phyloP scores from a whole-genome alignment of 2,329 filamentous ascomycete species.

The Nigrograna mackinnonii region DNA sequence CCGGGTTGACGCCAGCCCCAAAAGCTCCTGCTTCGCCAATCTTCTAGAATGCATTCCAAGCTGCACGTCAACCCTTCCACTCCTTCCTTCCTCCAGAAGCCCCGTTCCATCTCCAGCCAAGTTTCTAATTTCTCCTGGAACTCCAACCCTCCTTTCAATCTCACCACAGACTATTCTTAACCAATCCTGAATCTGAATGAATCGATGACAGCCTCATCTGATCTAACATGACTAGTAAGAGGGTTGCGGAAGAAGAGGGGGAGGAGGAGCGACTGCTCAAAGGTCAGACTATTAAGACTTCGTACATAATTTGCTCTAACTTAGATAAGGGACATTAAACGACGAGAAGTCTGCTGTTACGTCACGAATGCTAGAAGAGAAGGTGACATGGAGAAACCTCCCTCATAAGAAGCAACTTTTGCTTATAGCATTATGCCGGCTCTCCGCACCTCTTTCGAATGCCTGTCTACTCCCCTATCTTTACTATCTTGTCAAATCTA shows the following conservation, averaged over 20 bases:
- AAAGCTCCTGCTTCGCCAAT: constrained; percentile 8
- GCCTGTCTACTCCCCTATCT: constrained; percentile 68
- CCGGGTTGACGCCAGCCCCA: constrained; percentile 11
- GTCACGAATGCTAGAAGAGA: constrained; percentile 33
- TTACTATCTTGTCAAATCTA: constrained; percentile 82
- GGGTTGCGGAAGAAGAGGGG: constrained; percentile 11
- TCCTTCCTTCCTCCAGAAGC: not conserved
- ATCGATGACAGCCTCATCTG: constrained; percentile 5
- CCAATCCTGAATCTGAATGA: not conserved
- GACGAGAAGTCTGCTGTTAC: constrained; percentile 8
- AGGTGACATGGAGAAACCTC: constrained; percentile 70
- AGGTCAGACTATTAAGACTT: constrained; percentile 7
- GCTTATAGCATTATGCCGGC: constrained; percentile 74
- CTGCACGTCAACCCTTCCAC: not conserved
- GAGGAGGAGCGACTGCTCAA: constrained; percentile 13
- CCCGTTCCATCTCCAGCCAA: not conserved
- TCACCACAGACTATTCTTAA: not conserved
- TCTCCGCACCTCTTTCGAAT: constrained; percentile 80
- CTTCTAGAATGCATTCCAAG: not conserved
- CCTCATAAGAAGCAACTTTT: constrained; percentile 76
- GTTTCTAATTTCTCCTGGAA: not conserved
- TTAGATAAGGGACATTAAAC: not conserved
- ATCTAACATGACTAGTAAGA: constrained; percentile 8
- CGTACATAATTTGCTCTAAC: not conserved
- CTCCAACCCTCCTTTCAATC: not conserved